A percentile compares a stretch with the other conserved stretches of the same genome.
phyloP scores from a whole-genome alignment of 176 grass and related monocot genomes.

The Neostapfia colusana region DNA sequence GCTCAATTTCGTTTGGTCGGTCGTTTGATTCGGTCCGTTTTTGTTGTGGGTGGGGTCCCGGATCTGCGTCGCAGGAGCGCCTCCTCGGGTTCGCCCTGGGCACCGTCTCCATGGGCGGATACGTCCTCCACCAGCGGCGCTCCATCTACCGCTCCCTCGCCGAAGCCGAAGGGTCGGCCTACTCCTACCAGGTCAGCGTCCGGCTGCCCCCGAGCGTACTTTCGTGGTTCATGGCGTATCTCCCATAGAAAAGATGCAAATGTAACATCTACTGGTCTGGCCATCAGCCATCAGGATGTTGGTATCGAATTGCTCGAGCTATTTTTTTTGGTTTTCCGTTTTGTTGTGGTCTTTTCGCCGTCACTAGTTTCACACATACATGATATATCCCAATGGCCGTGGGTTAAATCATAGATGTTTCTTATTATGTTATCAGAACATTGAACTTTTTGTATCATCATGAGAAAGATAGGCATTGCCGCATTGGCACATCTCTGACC shows the following conservation, averaged over 20 bases:
- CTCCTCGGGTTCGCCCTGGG: conserved; percentile 60
- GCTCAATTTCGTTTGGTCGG: neutral
- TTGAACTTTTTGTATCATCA: neutral
- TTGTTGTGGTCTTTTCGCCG: neutral
- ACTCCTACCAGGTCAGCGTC: conserved; percentile 38
- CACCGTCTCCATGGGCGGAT: conserved; percentile 47
- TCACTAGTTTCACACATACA: neutral
- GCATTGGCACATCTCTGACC: neutral
- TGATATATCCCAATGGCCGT: neutral
- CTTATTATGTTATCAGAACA: neutral
- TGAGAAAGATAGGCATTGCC: neutral
- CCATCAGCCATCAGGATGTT: neutral
- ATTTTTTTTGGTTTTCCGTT: neutral
- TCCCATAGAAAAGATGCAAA: neutral
- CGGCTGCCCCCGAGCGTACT: neutral
- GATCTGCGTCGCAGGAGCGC: conserved; percentile 53
- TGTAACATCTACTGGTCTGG: neutral
- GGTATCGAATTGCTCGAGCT: neutral
- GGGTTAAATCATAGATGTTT: neutral
- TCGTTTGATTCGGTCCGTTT: conserved; percentile 23
- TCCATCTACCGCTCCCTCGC: conserved; percentile 49
- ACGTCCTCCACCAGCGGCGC: conserved; percentile 54
- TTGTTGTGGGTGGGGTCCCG: conserved; percentile 1
- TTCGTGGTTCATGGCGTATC: neutral
- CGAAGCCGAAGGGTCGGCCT: conserved; percentile 15